A percentile compares a stretch with the other conserved stretches of the same genome.
Evolutionary conservation across 352 stramenopile species (phyloP).

Genomic region (Globisporangium ultimum): DNA sequence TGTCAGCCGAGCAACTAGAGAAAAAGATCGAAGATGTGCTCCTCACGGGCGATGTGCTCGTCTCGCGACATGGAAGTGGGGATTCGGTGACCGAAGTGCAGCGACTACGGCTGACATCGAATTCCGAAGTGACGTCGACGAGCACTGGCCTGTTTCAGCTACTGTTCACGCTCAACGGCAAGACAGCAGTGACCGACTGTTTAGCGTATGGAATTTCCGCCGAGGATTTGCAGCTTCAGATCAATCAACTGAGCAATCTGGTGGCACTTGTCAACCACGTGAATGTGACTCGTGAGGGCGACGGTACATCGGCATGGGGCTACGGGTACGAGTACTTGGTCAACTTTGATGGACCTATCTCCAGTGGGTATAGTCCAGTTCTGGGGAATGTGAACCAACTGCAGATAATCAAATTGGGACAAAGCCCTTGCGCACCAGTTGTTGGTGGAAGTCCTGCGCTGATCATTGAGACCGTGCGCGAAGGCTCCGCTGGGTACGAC

Average conservation of each 20-base stretch:
- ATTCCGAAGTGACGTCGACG: slow-evolving; percentile 46
- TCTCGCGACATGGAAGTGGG: slow-evolving; percentile 54
- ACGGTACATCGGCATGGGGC: slow-evolving; percentile 60
- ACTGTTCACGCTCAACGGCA: slow-evolving; percentile 51
- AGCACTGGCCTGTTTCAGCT: slow-evolving; percentile 56
- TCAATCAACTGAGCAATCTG: slow-evolving; percentile 65
- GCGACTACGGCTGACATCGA: slow-evolving; percentile 63
- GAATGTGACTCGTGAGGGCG: slow-evolving; percentile 59
- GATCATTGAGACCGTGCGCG: slow-evolving; percentile 63
- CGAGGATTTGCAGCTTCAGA: slow-evolving; percentile 40
- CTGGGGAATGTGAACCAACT: slow-evolving; percentile 54
- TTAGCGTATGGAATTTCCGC: slow-evolving; percentile 73
- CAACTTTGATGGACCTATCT: slow-evolving; percentile 52
- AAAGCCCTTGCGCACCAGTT: slow-evolving; percentile 33
- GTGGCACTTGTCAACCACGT: slow-evolving; percentile 37
- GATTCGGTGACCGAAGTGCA: slow-evolving; percentile 67
- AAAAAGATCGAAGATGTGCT: slow-evolving; percentile 34
- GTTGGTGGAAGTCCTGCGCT: slow-evolving; percentile 46
- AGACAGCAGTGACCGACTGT: slow-evolving; percentile 51
- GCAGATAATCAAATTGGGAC: slow-evolving; percentile 48
- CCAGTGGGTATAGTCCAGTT: slow-evolving; percentile 52
- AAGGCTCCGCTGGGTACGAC: slow-evolving; percentile 49
- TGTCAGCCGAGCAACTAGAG: slow-evolving; percentile 43
- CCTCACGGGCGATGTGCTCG: slow-evolving; percentile 43
- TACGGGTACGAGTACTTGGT: slow-evolving; percentile 82